Conservation (phyloP, 2,329 filamentous ascomycete species). For the Calycina herbarum region DNA sequence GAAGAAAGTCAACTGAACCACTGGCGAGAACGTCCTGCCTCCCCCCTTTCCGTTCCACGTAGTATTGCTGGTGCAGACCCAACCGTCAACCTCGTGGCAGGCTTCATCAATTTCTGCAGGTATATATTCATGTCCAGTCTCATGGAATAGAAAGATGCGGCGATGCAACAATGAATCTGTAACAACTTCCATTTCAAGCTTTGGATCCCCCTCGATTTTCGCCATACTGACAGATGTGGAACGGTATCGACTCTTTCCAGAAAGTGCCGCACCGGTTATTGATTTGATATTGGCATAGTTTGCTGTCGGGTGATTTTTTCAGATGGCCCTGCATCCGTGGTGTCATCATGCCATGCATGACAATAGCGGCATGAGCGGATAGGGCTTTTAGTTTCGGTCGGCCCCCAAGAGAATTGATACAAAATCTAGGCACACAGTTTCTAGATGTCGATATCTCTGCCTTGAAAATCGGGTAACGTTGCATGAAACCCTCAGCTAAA, state of each 20-base stretch:
- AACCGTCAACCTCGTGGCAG: constrained; percentile 3
- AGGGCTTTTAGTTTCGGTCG: constrained; percentile 7
- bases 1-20: constrained; percentile 1
- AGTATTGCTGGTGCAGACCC: background rate
- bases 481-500: background rate
- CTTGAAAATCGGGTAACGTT: constrained; percentile 9
- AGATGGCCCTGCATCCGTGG: constrained; percentile 17
- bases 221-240: constrained; percentile 3
- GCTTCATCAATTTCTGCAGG: constrained; percentile 4
- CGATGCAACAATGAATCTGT: constrained; percentile 11
- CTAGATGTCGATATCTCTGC: constrained; percentile 2
- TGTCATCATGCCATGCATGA: constrained; percentile 18
- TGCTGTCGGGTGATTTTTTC: constrained; percentile 8
- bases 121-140: background rate
- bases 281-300: constrained; percentile 16
- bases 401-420: constrained; percentile 11
- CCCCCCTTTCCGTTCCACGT: constrained; percentile 4
- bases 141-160: background rate
- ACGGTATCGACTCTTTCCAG: constrained; percentile 12
- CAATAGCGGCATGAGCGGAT: constrained; percentile 11
- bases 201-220: background rate
- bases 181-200: background rate
- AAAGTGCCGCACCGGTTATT: constrained; percentile 3
- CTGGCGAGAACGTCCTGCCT: background rate
- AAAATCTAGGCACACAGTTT: background rate